These are phyloP conservation scores for Eimeria maxima DNA, from an alignment of 169 alveolate species.

Conservation along the genomic window DNA sequence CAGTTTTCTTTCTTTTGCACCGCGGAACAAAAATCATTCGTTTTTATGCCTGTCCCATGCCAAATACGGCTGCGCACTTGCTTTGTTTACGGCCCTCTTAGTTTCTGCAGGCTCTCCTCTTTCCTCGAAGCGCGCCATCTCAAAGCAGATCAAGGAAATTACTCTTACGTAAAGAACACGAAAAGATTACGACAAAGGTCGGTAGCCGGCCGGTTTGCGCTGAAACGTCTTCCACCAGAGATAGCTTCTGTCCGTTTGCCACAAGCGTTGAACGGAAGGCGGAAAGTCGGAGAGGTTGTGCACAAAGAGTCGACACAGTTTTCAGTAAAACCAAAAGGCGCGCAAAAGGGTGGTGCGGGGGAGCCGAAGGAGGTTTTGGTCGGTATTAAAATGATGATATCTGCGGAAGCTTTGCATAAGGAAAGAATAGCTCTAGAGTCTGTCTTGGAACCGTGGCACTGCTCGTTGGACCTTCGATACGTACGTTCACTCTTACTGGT, in stretches of 20 bases:
- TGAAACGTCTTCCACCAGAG: conserved; percentile 1
- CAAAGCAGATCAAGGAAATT: background rate
- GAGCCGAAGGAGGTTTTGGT: background rate
- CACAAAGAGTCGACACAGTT: background rate
- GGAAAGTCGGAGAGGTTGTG: background rate
- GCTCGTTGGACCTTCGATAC: conserved; percentile 50
- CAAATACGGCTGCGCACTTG: background rate
- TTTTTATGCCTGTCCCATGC: background rate
- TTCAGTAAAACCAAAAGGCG: background rate
- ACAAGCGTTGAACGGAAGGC: background rate
- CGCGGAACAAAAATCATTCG: background rate
- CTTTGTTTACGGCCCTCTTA: background rate
- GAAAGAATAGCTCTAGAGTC: conserved; percentile 59
- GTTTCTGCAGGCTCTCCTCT: conserved; percentile 22
- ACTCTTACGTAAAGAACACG: background rate
- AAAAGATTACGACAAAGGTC: conserved; percentile 4
- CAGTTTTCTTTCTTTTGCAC: background rate
- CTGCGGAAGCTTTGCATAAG: conserved; percentile 74
- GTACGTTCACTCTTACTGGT: conserved; percentile 19
- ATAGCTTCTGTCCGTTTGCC: background rate
- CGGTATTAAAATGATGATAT: conserved; percentile 31
- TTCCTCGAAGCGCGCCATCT: background rate
- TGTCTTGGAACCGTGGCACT: conserved; percentile 51
- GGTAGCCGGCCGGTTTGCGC: background rate
- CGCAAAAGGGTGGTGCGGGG: background rate